Evolutionary conservation across 2,329 filamentous ascomycete genomes (phyloP).

Genomic region (Diaporthe citrichinensis): DNA sequence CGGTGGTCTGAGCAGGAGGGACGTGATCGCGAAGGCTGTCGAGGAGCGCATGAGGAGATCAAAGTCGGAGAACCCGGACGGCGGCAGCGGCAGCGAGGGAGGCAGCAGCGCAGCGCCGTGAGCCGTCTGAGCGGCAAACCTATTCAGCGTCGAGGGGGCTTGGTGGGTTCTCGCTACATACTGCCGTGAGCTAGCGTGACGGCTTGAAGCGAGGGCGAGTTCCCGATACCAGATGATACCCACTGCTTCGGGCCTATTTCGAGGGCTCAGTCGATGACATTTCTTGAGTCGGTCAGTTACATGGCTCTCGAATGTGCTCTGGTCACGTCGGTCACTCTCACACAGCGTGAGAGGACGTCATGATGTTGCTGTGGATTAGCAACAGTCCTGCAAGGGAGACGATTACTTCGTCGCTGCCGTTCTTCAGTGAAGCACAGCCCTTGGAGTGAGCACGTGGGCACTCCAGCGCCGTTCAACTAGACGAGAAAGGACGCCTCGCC

Average conservation of each 20-base stretch:
- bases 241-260: neutral
- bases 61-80: conserved; percentile 46
- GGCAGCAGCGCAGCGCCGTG: conserved; percentile 16
- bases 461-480: neutral
- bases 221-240: neutral
- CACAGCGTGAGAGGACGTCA: neutral
- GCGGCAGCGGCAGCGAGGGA: conserved; percentile 34
- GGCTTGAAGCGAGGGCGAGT: neutral
- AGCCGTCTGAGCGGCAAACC: neutral
- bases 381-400: neutral
- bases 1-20: conserved; percentile 72
- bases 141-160: neutral
- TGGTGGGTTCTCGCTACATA: too few relatives aligned
- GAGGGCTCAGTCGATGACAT: neutral
- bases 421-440: neutral
- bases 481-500: neutral
- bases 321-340: too few relatives aligned
- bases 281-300: neutral
- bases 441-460: neutral
- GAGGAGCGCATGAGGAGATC: conserved; percentile 74
- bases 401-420: neutral
- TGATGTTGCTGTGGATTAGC: neutral
- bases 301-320: neutral
- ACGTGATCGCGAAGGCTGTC: conserved; percentile 81
- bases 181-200: neutral